Base-by-base conservation (phyloP, 441 rosid species). In the Cnidoscolus chayamansa region DNA sequence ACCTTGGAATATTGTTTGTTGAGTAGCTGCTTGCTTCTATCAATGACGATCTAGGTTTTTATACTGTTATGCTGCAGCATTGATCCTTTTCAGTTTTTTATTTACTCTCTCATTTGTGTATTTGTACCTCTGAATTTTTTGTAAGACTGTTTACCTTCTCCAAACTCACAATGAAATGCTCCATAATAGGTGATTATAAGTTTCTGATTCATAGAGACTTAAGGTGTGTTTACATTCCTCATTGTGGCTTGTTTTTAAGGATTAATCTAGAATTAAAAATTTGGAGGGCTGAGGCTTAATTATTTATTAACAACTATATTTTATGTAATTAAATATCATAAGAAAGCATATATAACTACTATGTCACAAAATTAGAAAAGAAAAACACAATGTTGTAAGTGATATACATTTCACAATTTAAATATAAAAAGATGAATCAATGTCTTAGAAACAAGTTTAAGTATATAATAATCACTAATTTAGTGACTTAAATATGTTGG, bases 161-260 rank as follows among this genome's bases (percentile, higher is more conserved):
- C 25, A 72, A 17, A 17, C 67, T 55, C 68, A 70, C 8, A 54
- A 56, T 51, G 37, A 63, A 69, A 40, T 78, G 67, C 60, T 62
- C 15, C 56, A 50, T 60, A 43, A 73, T 73, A 63, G 65, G 71
- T 54, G 56, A 15, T 9, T 10, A 43, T 60, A 58, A 17, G 62
- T 50, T 48, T 76, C 30, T 63, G 49, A 68, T 67, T 73, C 20
- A 31, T 25, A 63, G 51, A 64, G 68, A 68, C 68, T 70, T 31
- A 9, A 45, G 50, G 74, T 47, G 73, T 65, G 68, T 57, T 70
- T 57, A 63, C 13, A 48, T 82, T 72, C 70, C 68, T 79, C 76
- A 31, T 32, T 69, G 51, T 67, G 65, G 31, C 43, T 68, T 49
- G 50, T n/a, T 5, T 77, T 57, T 7, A 40, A 0, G 45, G 45